Evolutionary conservation across 2,329 filamentous ascomycete species (phyloP).

Genomic region (Fusarium equiseti): DNA sequence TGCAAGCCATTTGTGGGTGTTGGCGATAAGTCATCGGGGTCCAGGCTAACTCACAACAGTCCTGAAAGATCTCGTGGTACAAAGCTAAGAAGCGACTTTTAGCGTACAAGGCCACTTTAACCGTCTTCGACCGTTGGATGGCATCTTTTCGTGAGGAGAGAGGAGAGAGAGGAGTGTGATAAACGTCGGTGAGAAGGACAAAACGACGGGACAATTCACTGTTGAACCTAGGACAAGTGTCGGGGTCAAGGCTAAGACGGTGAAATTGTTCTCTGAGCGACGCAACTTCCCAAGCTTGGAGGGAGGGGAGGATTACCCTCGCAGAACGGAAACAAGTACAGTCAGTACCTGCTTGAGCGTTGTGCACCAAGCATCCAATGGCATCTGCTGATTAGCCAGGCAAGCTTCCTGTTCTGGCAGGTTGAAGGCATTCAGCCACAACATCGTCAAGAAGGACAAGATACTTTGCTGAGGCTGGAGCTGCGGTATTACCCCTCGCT

Average conservation of each 20-base stretch:
- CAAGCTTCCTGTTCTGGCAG: constrained; percentile 45
- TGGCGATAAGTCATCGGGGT: constrained; percentile 9
- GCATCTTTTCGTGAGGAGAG: not conserved
- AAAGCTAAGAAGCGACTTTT: constrained; percentile 22
- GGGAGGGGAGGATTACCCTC: constrained; percentile 10
- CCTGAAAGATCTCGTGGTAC: constrained; percentile 20
- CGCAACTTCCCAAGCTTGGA: not conserved
- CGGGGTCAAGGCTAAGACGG: not conserved
- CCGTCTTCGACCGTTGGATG: constrained; percentile 14
- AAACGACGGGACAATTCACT: not conserved
- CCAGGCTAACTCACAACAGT: constrained; percentile 5
- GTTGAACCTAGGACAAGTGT: not conserved
- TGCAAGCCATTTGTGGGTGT: constrained; percentile 29
- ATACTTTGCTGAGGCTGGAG: constrained; percentile 23
- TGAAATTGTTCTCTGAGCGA: not conserved
- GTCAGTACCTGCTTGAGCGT: constrained; percentile 19
- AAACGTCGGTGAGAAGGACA: constrained; percentile 29
- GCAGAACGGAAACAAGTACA: constrained; percentile 2
- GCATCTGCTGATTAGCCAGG: constrained; percentile 15
- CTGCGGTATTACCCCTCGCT: constrained; percentile 8
- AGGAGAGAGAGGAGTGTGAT: constrained; percentile 7
- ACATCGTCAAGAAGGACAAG: constrained; percentile 10
- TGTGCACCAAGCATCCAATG: constrained; percentile 40
- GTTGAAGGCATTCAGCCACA: constrained; percentile 36
- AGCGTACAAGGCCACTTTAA: constrained; percentile 14